Evolutionary conservation across 257 asterid species (phyloP).

Genomic region (Ilex aquifolium): DNA sequence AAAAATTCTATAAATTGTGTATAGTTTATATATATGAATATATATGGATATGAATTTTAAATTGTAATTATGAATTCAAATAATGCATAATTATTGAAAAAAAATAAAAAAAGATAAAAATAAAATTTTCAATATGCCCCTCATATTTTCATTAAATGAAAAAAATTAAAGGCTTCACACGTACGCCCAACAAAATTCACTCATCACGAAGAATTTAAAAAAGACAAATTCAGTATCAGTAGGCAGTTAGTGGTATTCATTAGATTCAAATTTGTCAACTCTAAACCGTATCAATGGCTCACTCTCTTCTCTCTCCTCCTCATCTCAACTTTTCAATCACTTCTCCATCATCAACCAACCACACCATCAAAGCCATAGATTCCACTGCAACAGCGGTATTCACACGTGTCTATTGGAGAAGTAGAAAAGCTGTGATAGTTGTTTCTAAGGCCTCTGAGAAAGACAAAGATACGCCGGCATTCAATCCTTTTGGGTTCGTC

Average conservation of each 20-base stretch:
- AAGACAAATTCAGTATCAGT: too few relatives aligned
- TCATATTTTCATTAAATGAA: too few relatives aligned
- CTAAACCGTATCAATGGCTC: slow-evolving; percentile 19
- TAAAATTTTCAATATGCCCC: too few relatives aligned
- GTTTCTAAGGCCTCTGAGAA: slow-evolving; percentile 48
- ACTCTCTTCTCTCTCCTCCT: slow-evolving; percentile 26
- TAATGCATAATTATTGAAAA: too few relatives aligned
- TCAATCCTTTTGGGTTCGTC: slow-evolving; percentile 92
- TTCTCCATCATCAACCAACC: slow-evolving; percentile 19
- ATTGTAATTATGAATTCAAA: too few relatives aligned
- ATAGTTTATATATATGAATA: too few relatives aligned
- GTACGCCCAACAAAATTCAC: too few relatives aligned
- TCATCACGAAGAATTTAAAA: too few relatives aligned
- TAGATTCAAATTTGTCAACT: slow-evolving; percentile 5
- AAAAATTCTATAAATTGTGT: too few relatives aligned
- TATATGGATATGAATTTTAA: too few relatives aligned
- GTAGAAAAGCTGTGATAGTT: slow-evolving; percentile 19
- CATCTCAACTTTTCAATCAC: slow-evolving; percentile 11
- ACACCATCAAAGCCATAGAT: slow-evolving; percentile 9
- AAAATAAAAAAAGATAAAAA: too few relatives aligned
- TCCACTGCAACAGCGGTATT: background rate
- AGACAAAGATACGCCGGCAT: slow-evolving; percentile 62
- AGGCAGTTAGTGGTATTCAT: slow-evolving; percentile 20
- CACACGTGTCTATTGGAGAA: background rate
- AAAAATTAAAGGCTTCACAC: too few relatives aligned